Percentiles rank a stretch among this genome's conserved stretches.
Evolutionary conservation across 2,329 filamentous ascomycete species (phyloP).

Genomic region (Simplicillium sp.): DNA sequence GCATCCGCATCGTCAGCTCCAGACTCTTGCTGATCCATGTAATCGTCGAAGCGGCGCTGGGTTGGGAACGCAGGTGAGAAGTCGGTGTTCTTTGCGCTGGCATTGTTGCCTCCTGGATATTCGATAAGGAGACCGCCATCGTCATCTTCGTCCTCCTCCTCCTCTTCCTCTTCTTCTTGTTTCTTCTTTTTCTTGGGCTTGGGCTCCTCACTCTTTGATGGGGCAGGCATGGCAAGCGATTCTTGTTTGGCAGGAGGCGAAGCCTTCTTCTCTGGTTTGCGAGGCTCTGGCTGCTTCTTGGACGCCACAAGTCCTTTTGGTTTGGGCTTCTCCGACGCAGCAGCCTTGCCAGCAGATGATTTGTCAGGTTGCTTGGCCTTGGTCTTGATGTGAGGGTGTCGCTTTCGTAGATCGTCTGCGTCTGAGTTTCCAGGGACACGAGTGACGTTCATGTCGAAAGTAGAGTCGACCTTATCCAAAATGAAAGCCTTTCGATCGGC

Average conservation of each 20-base stretch:
- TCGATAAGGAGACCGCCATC: slow-evolving; percentile 50
- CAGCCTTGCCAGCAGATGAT: slow-evolving; percentile 11
- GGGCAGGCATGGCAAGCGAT: slow-evolving; percentile 1
- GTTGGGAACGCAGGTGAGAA: slow-evolving; percentile 41
- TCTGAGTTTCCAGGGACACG: slow-evolving; percentile 58
- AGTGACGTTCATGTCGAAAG: slow-evolving; percentile 79
- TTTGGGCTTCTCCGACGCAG: slow-evolving; percentile 12
- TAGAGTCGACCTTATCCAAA: slow-evolving; percentile 71
- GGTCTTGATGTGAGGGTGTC: slow-evolving; percentile 54
- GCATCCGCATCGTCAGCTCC: slow-evolving; percentile 37
- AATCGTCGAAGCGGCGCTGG: slow-evolving; percentile 42
- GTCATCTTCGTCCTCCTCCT: slow-evolving; percentile 45
- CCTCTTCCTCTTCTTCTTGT: slow-evolving; percentile 34
- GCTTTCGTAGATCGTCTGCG: slow-evolving; percentile 50
- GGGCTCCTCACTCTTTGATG: slow-evolving; percentile 8
- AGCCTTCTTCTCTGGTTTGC: slow-evolving; percentile 11
- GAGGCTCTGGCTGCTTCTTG: slow-evolving; percentile 20
- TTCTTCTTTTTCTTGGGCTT: slow-evolving; percentile 20
- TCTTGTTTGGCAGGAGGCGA: neutral
- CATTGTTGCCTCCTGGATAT: slow-evolving; percentile 42
- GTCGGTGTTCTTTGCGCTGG: slow-evolving; percentile 21
- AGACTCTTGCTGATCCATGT: slow-evolving; percentile 35
- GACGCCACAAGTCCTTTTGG: slow-evolving; percentile 26
- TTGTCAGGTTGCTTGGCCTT: slow-evolving; percentile 9
- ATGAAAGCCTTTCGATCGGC: slow-evolving; percentile 65